phyloP scores from a whole-genome alignment of 164 flowering plant species.

The Paratinospora sagittata region DNA sequence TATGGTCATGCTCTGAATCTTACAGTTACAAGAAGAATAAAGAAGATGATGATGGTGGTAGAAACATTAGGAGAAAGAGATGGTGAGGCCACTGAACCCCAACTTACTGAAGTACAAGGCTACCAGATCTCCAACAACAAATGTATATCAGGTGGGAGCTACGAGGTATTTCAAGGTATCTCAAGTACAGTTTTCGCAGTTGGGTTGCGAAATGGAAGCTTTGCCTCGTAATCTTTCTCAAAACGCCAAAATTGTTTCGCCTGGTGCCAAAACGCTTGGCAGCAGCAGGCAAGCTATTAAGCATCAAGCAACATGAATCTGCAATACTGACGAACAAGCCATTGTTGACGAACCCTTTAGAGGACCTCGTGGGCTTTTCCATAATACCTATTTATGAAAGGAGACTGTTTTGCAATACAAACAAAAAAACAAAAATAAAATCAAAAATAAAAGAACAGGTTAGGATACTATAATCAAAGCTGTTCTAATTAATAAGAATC shows the following conservation, averaged over 20 bases:
- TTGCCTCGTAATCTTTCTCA: background rate
- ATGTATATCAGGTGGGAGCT: background rate
- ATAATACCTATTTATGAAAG: constrained; percentile 80
- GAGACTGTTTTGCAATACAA: constrained; percentile 37
- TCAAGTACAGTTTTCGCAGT: background rate
- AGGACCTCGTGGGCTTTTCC: constrained; percentile 79
- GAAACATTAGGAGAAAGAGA: background rate
- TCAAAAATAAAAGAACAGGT: background rate
- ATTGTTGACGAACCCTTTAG: constrained; percentile 18
- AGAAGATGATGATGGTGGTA: background rate
- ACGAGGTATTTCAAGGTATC: background rate
- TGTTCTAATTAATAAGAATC: no score
- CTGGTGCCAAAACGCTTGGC: background rate
- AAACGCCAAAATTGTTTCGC: background rate
- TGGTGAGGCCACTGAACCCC: background rate
- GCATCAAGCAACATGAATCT: background rate
- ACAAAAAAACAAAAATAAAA: background rate
- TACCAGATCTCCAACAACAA: background rate
- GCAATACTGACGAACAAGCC: background rate
- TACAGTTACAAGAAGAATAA: background rate
- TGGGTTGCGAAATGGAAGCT: background rate
- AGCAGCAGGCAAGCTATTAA: background rate
- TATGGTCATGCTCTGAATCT: background rate
- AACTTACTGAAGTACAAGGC: background rate
- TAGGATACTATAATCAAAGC: background rate